Evolutionary conservation across 2,329 filamentous ascomycete species (phyloP).

Genomic region (Diaporthe ilicicola): DNA sequence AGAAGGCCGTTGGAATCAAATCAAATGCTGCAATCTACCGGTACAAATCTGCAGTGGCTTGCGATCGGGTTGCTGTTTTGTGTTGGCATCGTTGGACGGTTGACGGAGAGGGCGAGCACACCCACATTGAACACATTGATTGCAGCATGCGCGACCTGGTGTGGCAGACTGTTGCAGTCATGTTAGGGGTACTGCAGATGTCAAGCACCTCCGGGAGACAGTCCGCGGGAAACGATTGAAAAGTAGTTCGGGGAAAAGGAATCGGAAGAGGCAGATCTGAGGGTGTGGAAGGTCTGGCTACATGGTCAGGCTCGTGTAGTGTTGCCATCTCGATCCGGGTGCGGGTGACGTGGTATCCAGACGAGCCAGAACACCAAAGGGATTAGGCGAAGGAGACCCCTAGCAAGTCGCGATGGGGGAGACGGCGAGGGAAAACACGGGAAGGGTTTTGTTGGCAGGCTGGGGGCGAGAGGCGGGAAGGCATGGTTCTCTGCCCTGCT

Average conservation of each 20-base stretch:
- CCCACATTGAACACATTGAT: not conserved
- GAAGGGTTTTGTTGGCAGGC: too few species aligned
- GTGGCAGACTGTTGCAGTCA: slow-evolving; percentile 12
- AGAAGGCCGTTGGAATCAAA: slow-evolving; percentile 13
- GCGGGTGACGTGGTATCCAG: slow-evolving; percentile 17
- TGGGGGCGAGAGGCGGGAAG: not conserved
- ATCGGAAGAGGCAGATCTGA: not conserved
- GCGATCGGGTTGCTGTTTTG: not conserved
- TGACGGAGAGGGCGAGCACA: not conserved
- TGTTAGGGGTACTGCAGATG: slow-evolving; percentile 23
- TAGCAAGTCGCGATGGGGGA: slow-evolving; percentile 11
- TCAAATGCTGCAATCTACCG: not conserved
- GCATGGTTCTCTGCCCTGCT: not conserved
- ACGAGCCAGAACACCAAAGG: not conserved
- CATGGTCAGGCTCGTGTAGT: not conserved
- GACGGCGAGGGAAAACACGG: not conserved
- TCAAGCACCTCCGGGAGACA: slow-evolving; percentile 6
- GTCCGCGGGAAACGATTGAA: not conserved
- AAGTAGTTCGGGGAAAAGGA: not conserved
- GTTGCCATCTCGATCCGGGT: slow-evolving; percentile 18
- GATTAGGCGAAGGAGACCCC: too few species aligned
- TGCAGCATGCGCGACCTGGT: not conserved
- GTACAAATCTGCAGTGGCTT: not conserved
- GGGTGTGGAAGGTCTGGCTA: not conserved
- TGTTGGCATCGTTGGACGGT: not conserved